Conservation (phyloP, 2,329 filamentous ascomycete species). For the Penicillium sp. region DNA sequence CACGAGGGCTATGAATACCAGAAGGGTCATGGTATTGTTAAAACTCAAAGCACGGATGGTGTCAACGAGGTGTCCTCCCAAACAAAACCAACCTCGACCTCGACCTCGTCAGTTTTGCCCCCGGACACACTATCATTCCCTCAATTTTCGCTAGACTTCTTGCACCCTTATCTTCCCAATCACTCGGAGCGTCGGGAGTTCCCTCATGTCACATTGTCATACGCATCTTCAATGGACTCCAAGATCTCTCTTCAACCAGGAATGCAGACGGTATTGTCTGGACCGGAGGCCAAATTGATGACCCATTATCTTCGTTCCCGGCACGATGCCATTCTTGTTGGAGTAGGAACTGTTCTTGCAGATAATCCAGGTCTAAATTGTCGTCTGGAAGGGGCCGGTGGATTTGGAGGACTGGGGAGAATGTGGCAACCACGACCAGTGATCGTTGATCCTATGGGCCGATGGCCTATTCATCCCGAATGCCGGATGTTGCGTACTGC, state of each 20-base stretch:
- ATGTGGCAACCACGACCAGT: conserved; percentile 73
- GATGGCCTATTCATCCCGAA: conserved; percentile 63
- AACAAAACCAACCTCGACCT: conserved; percentile 9
- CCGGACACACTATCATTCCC: conserved; percentile 48
- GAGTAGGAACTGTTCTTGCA: conserved; percentile 76
- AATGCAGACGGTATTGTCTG: conserved; percentile 78
- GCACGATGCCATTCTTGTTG: conserved; percentile 82
- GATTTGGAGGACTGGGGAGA: conserved; percentile 53
- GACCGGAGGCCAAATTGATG: conserved; percentile 81
- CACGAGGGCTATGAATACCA: conserved; percentile 48
- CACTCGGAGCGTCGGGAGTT: conserved; percentile 34
- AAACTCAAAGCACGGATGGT: conserved; percentile 22
- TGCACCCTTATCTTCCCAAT: conserved; percentile 53
- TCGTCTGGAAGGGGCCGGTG: conserved; percentile 62
- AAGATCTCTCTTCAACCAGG: conserved; percentile 73
- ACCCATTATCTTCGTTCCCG: conserved; percentile 82
- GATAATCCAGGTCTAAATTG: conserved; percentile 87
- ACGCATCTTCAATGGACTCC: conserved; percentile 85
- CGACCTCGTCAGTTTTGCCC: conserved; percentile 25
- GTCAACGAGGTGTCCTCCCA: conserved; percentile 9
- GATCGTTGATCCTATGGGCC: conserved; percentile 72
- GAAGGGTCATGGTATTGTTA: conserved; percentile 45
- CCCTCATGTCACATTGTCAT: conserved; percentile 75
- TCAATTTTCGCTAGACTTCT: conserved; percentile 43
- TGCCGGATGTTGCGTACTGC: conserved; percentile 67